Evolutionary conservation across 2,329 filamentous ascomycete species (phyloP), one percentile per base, ranked within the genome.

Genomic region (Akanthomyces uredinophilus): DNA sequence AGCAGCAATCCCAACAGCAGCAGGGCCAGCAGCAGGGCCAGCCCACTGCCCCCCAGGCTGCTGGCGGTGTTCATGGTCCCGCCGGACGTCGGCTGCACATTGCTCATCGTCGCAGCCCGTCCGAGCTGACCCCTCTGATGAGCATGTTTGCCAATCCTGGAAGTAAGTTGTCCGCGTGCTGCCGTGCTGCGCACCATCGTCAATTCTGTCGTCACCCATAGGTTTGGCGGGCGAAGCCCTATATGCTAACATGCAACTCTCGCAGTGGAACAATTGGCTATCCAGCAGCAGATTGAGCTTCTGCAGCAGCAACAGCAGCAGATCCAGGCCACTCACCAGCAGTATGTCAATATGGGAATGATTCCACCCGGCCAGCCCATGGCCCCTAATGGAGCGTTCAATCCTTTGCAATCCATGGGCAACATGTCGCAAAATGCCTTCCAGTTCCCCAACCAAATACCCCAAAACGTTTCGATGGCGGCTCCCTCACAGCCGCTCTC

Each of bases 291-390:
- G 79, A 97, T 98, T 73, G 94, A 98, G 79, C 85, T 96, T 73
- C 84, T 98, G 72, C 94, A 98, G 80, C 92, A 96, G 76, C 95
- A 98, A 76, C 95, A 98, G 75, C 93, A 98, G 77, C 93, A 97
- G 75, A 96, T 98, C 73, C 91, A 96, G 78, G 92, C 92, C 70
- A 95, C 92, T 66, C 92, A 97, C 73, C 93, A 97, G 78, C 94
- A 98, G 79, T 97, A 96, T 81, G 89, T 96, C 71, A 96, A 95
- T 76, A 93, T 97, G 90, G 92, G 92, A 75, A 92, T 98, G 84
- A 88, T 98, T 70, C 89, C 90, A 68, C 89, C 91, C 59, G 89
- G 90, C 71, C 94, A 97, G 78, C 69, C 75, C 66, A 81, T 97
- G 64, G 87, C 86, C 68, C 85, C 87, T 65, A 87, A 86, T 68